These are phyloP conservation scores for Termitomyces bulborhizus DNA, from an alignment of 768 basidiomycete genomes.

Conservation along the genomic window DNA sequence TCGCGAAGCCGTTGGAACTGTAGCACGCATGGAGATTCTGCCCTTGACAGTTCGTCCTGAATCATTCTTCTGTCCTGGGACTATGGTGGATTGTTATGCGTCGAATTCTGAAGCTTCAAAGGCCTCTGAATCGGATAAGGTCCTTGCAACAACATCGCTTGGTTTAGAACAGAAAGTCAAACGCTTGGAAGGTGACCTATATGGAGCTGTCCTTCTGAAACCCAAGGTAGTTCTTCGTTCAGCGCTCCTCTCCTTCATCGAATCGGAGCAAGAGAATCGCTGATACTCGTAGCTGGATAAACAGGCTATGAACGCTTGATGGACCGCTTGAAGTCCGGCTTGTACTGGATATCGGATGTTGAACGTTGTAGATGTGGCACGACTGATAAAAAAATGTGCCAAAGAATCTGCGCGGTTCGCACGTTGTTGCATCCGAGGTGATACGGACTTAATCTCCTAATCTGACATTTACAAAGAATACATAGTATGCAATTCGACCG, in stretches of 20 bases:
- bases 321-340: neutral
- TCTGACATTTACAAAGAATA: too few relatives aligned
- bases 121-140: neutral
- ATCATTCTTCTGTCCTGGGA: neutral
- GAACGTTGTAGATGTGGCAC: neutral
- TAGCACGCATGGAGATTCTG: conserved; percentile 6
- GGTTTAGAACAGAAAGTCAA: neutral
- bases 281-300: neutral
- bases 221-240: neutral
- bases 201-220: neutral
- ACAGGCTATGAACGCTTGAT: neutral
- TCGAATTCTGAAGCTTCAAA: neutral
- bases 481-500: too few relatives aligned
- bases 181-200: neutral
- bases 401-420: neutral
- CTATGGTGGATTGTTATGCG: conserved; percentile 4
- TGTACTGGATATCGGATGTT: neutral
- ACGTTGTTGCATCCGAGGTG: neutral
- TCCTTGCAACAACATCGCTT: conserved; percentile 2
- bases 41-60: neutral
- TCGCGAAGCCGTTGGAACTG: conserved; percentile 1
- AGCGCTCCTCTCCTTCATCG: neutral
- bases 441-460: too few relatives aligned
- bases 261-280: neutral
- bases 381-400: neutral